phyloP scores from a whole-genome alignment of 169 alveolate species.

The Cryptosporidium sp. region DNA sequence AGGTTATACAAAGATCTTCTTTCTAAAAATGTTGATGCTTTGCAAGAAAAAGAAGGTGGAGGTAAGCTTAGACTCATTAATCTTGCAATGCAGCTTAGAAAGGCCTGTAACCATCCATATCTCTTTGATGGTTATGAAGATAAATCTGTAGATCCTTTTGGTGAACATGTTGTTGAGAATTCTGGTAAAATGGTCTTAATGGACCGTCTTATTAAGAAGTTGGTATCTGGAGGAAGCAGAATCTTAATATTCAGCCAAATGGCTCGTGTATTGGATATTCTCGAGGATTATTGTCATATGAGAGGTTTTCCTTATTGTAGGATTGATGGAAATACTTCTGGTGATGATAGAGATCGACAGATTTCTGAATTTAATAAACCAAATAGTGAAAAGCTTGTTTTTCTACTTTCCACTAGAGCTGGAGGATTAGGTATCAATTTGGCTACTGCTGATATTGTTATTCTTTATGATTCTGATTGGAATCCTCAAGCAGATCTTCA shows the following conservation, averaged over 20 bases:
- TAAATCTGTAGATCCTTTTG: conserved; percentile 87
- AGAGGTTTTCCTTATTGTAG: conserved; percentile 94
- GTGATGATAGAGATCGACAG: conserved; percentile 93
- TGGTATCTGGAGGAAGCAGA: conserved; percentile 84
- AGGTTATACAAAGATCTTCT: conserved; percentile 92
- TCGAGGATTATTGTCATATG: conserved; percentile 94
- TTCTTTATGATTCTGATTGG: conserved; percentile 98
- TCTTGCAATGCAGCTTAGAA: conserved; percentile 97
- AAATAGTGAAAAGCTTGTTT: conserved; percentile 90
- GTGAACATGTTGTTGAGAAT: conserved; percentile 91
- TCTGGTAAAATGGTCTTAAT: conserved; percentile 92
- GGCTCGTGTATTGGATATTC: conserved; percentile 94
- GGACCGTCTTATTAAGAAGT: conserved; percentile 89
- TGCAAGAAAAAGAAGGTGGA: conserved; percentile 81
- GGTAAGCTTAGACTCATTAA: conserved; percentile 94
- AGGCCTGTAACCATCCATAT: conserved; percentile 98
- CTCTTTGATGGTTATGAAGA: conserved; percentile 92
- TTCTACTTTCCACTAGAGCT: conserved; percentile 95
- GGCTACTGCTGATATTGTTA: conserved; percentile 97
- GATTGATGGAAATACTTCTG: conserved; percentile 97
- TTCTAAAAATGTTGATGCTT: conserved; percentile 81
- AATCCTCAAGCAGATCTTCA: conserved; percentile 97
- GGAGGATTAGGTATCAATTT: conserved; percentile 98
- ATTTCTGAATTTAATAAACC: conserved; percentile 92
- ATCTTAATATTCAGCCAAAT: conserved; percentile 92